Evolutionary conservation across 192 early-diverging fungal species (phyloP).

Genomic region (Coemansia sp.): DNA sequence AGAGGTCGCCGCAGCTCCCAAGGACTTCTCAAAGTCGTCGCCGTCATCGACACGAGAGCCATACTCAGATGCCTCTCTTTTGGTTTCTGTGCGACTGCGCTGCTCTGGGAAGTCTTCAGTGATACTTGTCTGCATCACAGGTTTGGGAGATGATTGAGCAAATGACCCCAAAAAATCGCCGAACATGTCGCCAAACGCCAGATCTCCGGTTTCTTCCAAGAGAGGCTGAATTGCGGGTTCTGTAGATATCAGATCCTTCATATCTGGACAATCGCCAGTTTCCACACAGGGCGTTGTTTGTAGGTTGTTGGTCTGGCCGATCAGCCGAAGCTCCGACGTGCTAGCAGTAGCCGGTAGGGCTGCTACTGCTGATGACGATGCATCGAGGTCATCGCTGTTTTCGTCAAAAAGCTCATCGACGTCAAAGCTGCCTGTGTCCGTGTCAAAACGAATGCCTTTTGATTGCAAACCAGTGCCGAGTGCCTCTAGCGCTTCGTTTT

Average conservation of each 20-base stretch:
- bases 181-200: constrained; percentile 28
- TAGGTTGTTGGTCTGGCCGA: neutral
- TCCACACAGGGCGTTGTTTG: neutral
- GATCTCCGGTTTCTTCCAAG: neutral
- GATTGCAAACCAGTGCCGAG: neutral
- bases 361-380: neutral
- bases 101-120: neutral
- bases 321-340: neutral
- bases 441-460: neutral
- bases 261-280: neutral
- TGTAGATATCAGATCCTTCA: neutral
- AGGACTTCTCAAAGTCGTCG: neutral
- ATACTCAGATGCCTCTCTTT: neutral
- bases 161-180: constrained; percentile 8
- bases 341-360: neutral
- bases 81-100: neutral
- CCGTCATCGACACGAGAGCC: neutral
- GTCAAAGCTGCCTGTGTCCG: constrained; percentile 26
- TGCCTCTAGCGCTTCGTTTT: neutral
- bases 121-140: neutral
- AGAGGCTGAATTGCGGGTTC: neutral
- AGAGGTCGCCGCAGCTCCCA: neutral
- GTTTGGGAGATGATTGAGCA: neutral
- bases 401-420: constrained; percentile 37
- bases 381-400: constrained; percentile 2